Evolutionary conservation across 345 rosid genomes (phyloP), one percentile per base, ranked within the genome.

Genomic region (Melastoma malabathricum): DNA sequence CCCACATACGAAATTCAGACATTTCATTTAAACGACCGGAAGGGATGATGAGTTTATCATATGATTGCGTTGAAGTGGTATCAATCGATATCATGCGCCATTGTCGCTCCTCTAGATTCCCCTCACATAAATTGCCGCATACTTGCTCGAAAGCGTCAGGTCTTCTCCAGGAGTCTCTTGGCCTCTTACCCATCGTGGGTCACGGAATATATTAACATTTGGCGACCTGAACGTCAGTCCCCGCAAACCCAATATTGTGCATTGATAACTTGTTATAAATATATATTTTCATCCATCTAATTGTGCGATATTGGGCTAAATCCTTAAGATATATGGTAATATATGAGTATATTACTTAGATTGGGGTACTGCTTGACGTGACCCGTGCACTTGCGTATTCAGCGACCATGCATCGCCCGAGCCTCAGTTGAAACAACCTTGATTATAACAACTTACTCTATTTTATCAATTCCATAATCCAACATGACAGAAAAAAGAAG

Each of bases 161-260:
- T 74, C 83, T 52, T 80, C 83, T 16, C 81, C 83, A 1, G 75
- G 75, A 0, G 74, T 72, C 57, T 77, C 86, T 59, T 76, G 86
- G 8, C 75, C 72, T 1, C 77, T 61, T 3, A 76, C 86, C 78
- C 77, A 77, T 46, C 76, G 61, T 0, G 83, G 79, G 58, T 80
- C 80, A 4, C 77, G 46, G 31, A 74, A 74, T 63, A 80, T 68
- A 8, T 75, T 70, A 13, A 81, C 68, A 47, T 69, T 73, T 2
- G 89, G 89, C 19, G 81, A 76, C 94, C 84, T 72, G 52, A 46
- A 67, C 2, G 77, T 68, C 56, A 80, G 49, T 38, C 74, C 74
- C 0, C 68, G n/a, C 76, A 14, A 50, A 59, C 9, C 75, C 75
- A 16, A 61, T 55, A 39, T 71, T 71, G 52, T n/a, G n/a, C n/a